Evolutionary conservation across 495 filamentous ascomycete species (phyloP).

Genomic region (Collariella sp.): DNA sequence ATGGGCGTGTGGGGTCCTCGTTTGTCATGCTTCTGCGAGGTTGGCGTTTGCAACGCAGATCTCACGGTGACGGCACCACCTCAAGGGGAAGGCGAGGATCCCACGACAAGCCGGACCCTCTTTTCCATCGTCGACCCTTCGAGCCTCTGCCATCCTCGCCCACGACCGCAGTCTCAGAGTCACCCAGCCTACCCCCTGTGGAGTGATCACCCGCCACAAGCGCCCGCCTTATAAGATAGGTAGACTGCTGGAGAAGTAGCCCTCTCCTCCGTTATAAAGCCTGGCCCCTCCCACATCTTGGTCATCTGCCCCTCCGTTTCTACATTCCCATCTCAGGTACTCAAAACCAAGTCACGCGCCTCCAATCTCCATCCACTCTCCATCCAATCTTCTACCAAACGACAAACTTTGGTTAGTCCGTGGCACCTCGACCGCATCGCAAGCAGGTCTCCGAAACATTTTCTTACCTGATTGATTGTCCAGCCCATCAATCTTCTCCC

Average conservation of each 20-base stretch:
- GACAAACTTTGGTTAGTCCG: background rate
- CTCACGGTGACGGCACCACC: constrained; percentile 5
- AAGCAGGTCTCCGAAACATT: background rate
- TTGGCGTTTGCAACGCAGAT: constrained; percentile 1
- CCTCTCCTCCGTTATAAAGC: constrained; percentile 24
- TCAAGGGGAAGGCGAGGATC: background rate
- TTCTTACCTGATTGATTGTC: background rate
- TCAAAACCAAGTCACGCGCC: background rate
- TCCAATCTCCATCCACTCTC: constrained; percentile 12
- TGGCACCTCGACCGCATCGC: background rate
- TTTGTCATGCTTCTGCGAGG: constrained; percentile 3
- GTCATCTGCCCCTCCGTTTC: constrained; percentile 3
- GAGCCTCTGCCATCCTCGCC: background rate
- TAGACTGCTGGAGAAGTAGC: constrained; percentile 10
- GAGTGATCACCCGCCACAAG: background rate
- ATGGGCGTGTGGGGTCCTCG: background rate
- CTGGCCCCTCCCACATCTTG: constrained; percentile 3
- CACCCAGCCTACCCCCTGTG: background rate
- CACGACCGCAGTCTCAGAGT: background rate
- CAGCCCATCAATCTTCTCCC: background rate
- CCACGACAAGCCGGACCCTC: background rate
- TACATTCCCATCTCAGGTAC: background rate
- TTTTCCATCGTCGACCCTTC: background rate
- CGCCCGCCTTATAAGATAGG: constrained; percentile 16
- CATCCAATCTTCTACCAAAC: constrained; percentile 11